phyloP scores from a whole-genome alignment of 2,329 filamentous ascomycete species.

The Exophiala mesophila region DNA sequence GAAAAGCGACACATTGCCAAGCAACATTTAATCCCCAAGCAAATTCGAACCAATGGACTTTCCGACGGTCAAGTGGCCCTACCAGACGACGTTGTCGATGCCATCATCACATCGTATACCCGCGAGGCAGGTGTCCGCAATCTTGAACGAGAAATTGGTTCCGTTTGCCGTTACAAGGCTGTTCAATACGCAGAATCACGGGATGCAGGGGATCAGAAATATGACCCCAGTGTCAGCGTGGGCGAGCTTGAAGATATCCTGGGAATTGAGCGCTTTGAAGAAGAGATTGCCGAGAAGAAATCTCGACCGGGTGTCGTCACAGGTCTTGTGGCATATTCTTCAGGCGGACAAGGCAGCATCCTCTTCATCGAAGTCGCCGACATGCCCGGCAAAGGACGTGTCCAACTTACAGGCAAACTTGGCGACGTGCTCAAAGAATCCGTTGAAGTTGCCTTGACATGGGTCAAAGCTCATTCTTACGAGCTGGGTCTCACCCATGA shows the following conservation, averaged over 20 bases:
- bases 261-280: constrained; percentile 88
- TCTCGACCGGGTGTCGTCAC: constrained; percentile 87
- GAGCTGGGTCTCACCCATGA: constrained; percentile 79
- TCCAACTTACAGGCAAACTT: constrained; percentile 93
- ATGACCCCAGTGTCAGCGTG: constrained; percentile 67
- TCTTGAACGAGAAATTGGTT: constrained; percentile 89
- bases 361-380: constrained; percentile 97
- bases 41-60: constrained; percentile 85
- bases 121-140: constrained; percentile 95
- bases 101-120: constrained; percentile 94
- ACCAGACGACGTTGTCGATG: constrained; percentile 79
- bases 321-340: constrained; percentile 89
- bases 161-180: constrained; percentile 89
- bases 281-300: constrained; percentile 86
- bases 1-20: constrained; percentile 95
- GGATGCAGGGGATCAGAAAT: constrained; percentile 56
- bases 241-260: constrained; percentile 85
- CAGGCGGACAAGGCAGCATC: constrained; percentile 89
- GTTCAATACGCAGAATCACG: constrained; percentile 90
- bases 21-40: constrained; percentile 92
- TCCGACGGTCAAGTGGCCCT: constrained; percentile 69
- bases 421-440: constrained; percentile 96
- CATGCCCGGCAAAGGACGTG: constrained; percentile 87
- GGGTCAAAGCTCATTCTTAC: constrained; percentile 95
- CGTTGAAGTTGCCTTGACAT: constrained; percentile 90